Evolutionary conservation across 306 rosid genomes (phyloP).

Genomic region (Sicyos edulis): DNA sequence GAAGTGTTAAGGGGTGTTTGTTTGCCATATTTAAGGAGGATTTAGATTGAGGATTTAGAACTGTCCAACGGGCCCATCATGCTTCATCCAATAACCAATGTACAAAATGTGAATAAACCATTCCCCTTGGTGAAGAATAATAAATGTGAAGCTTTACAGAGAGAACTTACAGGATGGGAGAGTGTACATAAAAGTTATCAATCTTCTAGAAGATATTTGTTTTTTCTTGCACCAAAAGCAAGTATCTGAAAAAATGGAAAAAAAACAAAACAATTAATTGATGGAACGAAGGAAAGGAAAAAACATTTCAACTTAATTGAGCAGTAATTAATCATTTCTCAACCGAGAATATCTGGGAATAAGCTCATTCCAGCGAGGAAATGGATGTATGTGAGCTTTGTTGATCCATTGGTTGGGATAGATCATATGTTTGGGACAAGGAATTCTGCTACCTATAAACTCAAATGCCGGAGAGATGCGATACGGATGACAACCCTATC

Average conservation of each 20-base stretch:
- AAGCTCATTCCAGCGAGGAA: conserved; percentile 90
- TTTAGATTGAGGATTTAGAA: too few species aligned
- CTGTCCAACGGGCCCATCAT: neutral
- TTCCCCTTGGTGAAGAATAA: conserved; percentile 1
- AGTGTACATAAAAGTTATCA: conserved; percentile 24
- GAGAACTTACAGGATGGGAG: conserved; percentile 1
- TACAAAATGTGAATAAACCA: neutral
- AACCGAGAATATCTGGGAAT: conserved; percentile 88
- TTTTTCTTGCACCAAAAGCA: conserved; percentile 96
- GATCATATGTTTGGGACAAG: conserved; percentile 86
- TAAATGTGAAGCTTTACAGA: neutral
- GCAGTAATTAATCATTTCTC: conserved; percentile 28
- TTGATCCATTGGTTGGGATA: conserved; percentile 49
- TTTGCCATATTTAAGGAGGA: too few species aligned
- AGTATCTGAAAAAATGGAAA: conserved; percentile 51
- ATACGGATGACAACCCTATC: too few species aligned
- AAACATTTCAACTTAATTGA: neutral
- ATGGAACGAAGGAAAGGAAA: neutral
- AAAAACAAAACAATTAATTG: conserved; percentile 16
- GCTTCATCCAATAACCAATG: conserved; percentile 14
- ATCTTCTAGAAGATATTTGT: conserved; percentile 68
- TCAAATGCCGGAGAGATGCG: conserved; percentile 12
- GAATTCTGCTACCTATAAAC: conserved; percentile 69
- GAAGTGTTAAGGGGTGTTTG: too few species aligned
- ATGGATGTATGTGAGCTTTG: conserved; percentile 75